phyloP scores from a whole-genome alignment of 1,284 basidiomycete species.

The Boletus sp. region DNA sequence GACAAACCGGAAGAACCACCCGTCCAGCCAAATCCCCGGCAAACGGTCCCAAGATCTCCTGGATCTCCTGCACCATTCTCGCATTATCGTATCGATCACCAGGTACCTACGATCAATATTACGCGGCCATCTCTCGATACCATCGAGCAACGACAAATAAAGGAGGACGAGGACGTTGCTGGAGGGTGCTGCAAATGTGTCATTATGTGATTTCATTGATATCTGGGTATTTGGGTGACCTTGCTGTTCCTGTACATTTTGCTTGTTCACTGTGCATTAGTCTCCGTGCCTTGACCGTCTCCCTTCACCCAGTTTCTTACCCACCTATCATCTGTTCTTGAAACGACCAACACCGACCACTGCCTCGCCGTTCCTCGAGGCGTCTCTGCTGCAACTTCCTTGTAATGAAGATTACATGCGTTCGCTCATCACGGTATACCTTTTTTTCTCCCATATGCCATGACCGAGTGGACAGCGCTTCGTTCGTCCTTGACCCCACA shows the following conservation, averaged over 20 bases:
- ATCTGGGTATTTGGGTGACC: conserved; percentile 18
- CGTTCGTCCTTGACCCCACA: conserved; percentile 14
- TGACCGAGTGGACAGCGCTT: conserved; percentile 23
- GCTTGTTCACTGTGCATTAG: conserved; percentile 25
- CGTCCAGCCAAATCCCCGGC: conserved; percentile 28
- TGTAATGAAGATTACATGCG: conserved; percentile 13
- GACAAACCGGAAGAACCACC: conserved; percentile 20
- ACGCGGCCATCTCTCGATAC: conserved; percentile 25
- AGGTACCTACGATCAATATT: conserved; percentile 29
- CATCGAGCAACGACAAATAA: conserved; percentile 20
- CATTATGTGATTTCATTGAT: conserved; percentile 49
- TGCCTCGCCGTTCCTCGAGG: conserved; percentile 8
- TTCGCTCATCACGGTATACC: conserved; percentile 27
- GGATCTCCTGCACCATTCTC: conserved; percentile 58
- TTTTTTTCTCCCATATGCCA: conserved; percentile 19
- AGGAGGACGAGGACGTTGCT: conserved; percentile 40
- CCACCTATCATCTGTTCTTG: conserved; percentile 10
- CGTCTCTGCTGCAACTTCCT: conserved; percentile 3
- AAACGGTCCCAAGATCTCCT: conserved; percentile 31
- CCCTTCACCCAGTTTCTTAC: conserved; percentile 3
- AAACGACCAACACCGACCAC: conserved; percentile 14
- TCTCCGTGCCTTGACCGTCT: conserved; percentile 16
- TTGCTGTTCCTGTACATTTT: conserved; percentile 20
- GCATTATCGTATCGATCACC: conserved; percentile 34
- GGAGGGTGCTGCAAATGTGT: conserved; percentile 60